Evolutionary conservation across 2,329 filamentous ascomycete genomes (phyloP), one percentile per base, ranked within the genome.

Genomic region (Colletotrichum liriopes): DNA sequence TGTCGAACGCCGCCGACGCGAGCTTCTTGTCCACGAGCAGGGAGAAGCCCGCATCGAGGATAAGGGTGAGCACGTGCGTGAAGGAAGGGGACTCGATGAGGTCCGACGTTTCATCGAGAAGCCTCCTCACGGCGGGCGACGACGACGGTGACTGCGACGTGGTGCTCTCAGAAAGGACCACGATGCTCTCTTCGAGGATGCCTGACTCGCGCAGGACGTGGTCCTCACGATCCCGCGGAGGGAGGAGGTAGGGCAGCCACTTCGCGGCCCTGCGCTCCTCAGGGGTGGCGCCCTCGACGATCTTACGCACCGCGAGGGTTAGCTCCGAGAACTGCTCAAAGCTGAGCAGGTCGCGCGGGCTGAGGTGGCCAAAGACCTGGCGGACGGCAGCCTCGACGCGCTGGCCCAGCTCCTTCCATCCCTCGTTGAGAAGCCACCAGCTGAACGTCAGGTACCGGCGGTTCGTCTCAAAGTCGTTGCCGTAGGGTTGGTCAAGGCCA

Each of bases 401-500:
- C 68, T 91, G 87, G 88, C 95, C 93, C 68, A 98, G 85, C 70
- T 95, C 91, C 75, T 91, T 90, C 92, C 95, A 98, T 54, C 96
- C 96, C 75, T 91, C 91, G 83, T 99, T 96, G 59, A 99, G 87
- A 58, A 99, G 85, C 95, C 96, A 99, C 96, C 96, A 99, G 83
- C 94, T 98, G 81, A 98, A 97, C 51, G 95, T 97, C 60, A 99
- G 87, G 79, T 98, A 99, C 79, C 94, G 93, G 77, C 95, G 89
- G 82, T 99, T 99, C 43, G 95, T 97, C 81, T 98, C 95, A 76
- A 98, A 98, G 82, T 99, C 96, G 81, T 93, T 96, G 55, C 95
- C 95, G 79, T 97, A 95, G 5, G 91, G 89, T 77, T 95, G 93
- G 65, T 96, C 93, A 23, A 89, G 87, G 78, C 93, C 93, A 79